phyloP scores from a whole-genome alignment of 192 early-diverging fungal genomes.

The Globomyces pollinis-pini region DNA sequence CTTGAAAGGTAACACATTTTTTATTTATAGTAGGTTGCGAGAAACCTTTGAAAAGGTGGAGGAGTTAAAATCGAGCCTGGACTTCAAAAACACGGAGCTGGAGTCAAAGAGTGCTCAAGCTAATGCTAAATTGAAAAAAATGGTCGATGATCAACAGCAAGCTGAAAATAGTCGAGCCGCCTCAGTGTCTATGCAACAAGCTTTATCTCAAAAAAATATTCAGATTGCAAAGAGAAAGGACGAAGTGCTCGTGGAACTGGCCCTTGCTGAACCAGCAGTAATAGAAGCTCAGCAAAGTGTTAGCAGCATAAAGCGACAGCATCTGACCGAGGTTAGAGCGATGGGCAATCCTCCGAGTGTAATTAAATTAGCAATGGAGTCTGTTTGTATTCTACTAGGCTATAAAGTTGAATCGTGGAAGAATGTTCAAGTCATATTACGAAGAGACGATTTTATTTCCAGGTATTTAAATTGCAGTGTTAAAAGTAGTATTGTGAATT shows the following conservation, averaged over 20 bases:
- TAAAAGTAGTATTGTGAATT: slow-evolving; percentile 95
- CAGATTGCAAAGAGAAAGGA: slow-evolving; percentile 71
- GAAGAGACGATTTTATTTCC: slow-evolving; percentile 94
- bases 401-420: slow-evolving; percentile 85
- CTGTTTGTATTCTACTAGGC: slow-evolving; percentile 91
- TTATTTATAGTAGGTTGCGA: too few relatives aligned
- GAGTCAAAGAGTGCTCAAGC: slow-evolving; percentile 82
- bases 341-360: slow-evolving; percentile 96
- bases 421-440: slow-evolving; percentile 77
- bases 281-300: slow-evolving; percentile 90
- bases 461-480: too few relatives aligned
- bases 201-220: slow-evolving; percentile 63
- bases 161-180: slow-evolving; percentile 83
- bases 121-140: slow-evolving; percentile 90
- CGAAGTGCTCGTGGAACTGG: slow-evolving; percentile 82
- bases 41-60: slow-evolving; percentile 94
- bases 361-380: slow-evolving; percentile 95
- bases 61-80: slow-evolving; percentile 80
- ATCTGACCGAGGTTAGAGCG: slow-evolving; percentile 89
- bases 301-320: slow-evolving; percentile 90
- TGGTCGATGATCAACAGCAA: slow-evolving; percentile 89
- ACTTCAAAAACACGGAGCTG: slow-evolving; percentile 76
- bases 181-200: slow-evolving; percentile 70
- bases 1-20: too few relatives aligned
- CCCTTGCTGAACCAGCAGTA: slow-evolving; percentile 96